These are phyloP conservation scores for Pyrrhoderma noxium DNA, from an alignment of 1,284 basidiomycete species.

Conservation along the genomic window DNA sequence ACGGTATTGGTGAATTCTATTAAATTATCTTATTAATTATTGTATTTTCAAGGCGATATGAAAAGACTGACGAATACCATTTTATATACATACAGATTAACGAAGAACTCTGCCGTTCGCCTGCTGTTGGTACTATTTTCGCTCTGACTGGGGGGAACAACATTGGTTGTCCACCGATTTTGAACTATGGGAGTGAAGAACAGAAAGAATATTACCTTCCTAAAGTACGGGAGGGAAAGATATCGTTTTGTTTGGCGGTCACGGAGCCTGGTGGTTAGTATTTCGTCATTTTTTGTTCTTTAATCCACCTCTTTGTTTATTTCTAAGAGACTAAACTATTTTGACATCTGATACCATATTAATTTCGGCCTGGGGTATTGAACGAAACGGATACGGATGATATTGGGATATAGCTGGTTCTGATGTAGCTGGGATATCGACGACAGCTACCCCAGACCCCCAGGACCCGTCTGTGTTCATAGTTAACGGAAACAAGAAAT, in stretches of 20 bases:
- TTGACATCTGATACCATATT: too few relatives aligned
- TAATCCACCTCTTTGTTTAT: not conserved
- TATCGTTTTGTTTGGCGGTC: constrained; percentile 20
- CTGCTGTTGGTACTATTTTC: constrained; percentile 17
- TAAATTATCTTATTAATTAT: not conserved
- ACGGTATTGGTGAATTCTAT: constrained; percentile 15
- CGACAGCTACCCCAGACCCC: constrained; percentile 13
- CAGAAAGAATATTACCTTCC: constrained; percentile 18
- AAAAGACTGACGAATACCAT: too few relatives aligned
- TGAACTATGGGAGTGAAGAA: constrained; percentile 19
- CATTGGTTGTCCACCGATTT: constrained; percentile 19
- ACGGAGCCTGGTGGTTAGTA: constrained; percentile 21
- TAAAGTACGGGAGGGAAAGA: constrained; percentile 11
- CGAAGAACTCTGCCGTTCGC: constrained; percentile 17
- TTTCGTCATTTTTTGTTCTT: not conserved
- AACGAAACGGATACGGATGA: too few relatives aligned
- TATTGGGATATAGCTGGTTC: constrained; percentile 17
- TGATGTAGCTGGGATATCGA: constrained; percentile 19
- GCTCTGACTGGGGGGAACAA: constrained; percentile 16
- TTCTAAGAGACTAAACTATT: too few relatives aligned
- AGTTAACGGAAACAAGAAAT: constrained; percentile 21
- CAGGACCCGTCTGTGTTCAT: constrained; percentile 14
- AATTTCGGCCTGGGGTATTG: too few relatives aligned
- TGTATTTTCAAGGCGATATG: too few relatives aligned
- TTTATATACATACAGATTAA: constrained; percentile 8